Base-by-base conservation (phyloP, 495 filamentous ascomycete species). In the Sordaria brevicollis region DNA sequence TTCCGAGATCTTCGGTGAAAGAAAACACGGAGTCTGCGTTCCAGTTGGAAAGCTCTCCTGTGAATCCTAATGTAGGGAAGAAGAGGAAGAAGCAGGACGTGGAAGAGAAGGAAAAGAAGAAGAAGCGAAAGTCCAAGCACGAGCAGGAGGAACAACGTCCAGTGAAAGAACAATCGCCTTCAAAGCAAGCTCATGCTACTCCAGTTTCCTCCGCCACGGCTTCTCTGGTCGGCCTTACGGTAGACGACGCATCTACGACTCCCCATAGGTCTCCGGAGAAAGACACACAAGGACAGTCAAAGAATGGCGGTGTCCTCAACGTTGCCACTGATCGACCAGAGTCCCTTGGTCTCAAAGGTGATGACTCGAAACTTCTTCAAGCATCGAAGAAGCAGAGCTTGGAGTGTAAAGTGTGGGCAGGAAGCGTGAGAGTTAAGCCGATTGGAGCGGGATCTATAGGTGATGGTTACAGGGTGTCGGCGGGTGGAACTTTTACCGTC, bases 251-350 rank as follows among this genome's bases (percentile, higher is more conserved):
- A 57, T 29, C 49, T 1, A 29, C 21, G 11, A 0, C 21, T 3
- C 11, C 49, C 21, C 49, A 57, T 5, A 29, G n/a, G n/a, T 15
- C 21, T 1, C 11, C 1, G 49, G 21, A 57, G 49, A 10, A 57
- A 31, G 1, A 0, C 15, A 1, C 0, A 2, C 11, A 5, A 15
- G 21, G 21, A 31, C 1, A 29, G 1, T 8, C 49, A 5, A 19
- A 57, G 49, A 6, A 57, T 1, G 11, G 4, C 2, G 5, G 10
- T 5, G 15, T 57, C 11, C 4, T 31, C 49, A 5, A 29, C 49
- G 11, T 6, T 0, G 21, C 49, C 21, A 31, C 13, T 13, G 7
- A 2, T 3, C 29, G 11, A 2, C 5, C 49, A 0, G 10, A 57
- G 5, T 29, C 7, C 49, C 4, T 57, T 13, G 49, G 49, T 25